Evolutionary conservation across 176 grass and related monocot species (phyloP).

Genomic region (Oropetium thomaeum): DNA sequence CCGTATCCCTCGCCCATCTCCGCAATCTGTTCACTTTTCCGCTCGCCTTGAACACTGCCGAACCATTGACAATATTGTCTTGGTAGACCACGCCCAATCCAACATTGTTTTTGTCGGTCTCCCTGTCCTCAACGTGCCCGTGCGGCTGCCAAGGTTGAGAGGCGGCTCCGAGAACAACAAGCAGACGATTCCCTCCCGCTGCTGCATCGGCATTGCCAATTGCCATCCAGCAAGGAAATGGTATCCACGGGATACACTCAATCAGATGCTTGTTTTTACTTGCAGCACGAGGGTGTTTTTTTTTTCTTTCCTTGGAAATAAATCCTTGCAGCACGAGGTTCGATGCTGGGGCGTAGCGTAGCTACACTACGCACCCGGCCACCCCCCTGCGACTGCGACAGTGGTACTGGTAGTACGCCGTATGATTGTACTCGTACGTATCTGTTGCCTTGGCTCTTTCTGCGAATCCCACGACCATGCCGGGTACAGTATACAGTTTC

Average conservation of each 20-base stretch:
- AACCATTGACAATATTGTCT: not conserved
- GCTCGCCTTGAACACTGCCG: not conserved
- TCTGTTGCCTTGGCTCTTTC: conserved; percentile 1
- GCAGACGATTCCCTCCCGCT: conserved; percentile 23
- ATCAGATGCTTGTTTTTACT: conserved; percentile 15
- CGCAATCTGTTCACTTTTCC: not conserved
- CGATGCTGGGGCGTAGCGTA: too few relatives aligned
- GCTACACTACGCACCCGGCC: too few relatives aligned
- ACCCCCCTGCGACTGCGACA: not conserved
- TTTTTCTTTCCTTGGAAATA: too few relatives aligned
- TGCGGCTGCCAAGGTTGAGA: not conserved
- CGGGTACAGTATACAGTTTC: conserved; percentile 6
- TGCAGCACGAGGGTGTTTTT: conserved; percentile 7
- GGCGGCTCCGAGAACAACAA: conserved; percentile 6
- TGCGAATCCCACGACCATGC: conserved; percentile 42
- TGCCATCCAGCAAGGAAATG: not conserved
- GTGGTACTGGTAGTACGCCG: too few relatives aligned
- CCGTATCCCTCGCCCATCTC: not conserved
- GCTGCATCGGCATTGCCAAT: conserved; percentile 4
- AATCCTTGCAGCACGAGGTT: conserved; percentile 14
- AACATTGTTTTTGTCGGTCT: not conserved
- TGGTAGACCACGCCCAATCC: not conserved
- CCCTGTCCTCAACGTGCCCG: not conserved
- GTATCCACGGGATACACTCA: not conserved
- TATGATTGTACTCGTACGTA: conserved; percentile 34